Conservation (phyloP, 139 green algal genomes). For the Chlamydomonas applanata region DNA sequence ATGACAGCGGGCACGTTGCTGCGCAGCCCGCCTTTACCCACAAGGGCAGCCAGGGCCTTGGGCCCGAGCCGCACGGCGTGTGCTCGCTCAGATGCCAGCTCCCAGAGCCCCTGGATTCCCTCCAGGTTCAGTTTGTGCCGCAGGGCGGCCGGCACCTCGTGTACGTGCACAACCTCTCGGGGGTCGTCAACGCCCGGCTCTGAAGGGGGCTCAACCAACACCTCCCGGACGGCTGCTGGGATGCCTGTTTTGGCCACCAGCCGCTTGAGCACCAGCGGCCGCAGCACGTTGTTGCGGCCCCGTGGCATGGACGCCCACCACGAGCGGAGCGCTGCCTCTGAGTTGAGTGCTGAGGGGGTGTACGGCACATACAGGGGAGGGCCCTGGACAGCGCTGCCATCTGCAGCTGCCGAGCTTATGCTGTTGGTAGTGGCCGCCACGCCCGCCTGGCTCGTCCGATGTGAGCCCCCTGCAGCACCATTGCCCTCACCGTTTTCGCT, state of each 20-base stretch:
- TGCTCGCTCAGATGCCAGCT: background rate
- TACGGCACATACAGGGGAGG: background rate
- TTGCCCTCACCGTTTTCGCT: no score
- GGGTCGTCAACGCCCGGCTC: background rate
- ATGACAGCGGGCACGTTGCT: slow-evolving; percentile 14
- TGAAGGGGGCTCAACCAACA: background rate
- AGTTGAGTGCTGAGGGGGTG: background rate
- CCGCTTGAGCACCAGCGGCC: background rate
- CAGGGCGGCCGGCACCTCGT: background rate
- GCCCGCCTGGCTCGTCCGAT: no score
- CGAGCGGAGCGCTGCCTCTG: background rate
- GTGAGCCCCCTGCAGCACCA: no score
- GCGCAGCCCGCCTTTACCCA: background rate
- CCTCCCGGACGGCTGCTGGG: background rate
- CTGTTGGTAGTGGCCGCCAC: no score
- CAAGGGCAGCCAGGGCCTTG: slow-evolving; percentile 14
- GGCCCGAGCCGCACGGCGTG: background rate
- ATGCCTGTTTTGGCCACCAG: slow-evolving; percentile 24
- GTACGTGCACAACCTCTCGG: background rate
- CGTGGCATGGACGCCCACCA: slow-evolving; percentile 25
- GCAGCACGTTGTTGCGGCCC: background rate
- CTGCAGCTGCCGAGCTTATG: no score
- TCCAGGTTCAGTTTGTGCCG: slow-evolving; percentile 1
- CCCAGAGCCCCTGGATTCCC: background rate
- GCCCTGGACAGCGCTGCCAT: no score